Evolutionary conservation across 768 basidiomycete genomes (phyloP), one percentile per base, ranked within the genome.

Genomic region (Podaxis sp.): DNA sequence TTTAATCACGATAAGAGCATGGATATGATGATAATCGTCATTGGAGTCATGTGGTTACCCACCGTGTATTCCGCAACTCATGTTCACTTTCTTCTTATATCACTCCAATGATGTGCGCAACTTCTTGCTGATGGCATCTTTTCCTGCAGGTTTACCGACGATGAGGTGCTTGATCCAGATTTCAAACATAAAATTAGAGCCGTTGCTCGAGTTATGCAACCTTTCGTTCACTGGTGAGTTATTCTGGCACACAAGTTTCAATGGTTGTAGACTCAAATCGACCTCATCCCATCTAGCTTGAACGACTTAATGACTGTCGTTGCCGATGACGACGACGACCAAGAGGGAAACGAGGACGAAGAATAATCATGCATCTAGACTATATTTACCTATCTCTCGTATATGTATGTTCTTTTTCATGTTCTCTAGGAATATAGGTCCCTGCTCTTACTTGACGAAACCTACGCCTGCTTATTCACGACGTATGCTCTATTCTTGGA

Each of bases 151-250:
- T 95, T 95, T 73, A 78, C 78, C 1, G 94, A 96, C 70, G 79
- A 81, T 20, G 84, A 95, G 68, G 93, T 93, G 2, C 75, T 93
- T 1, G 72, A 75, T 2, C 79, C 84, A 0, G 80, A 84, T 40
- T 96, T 95, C 73, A 83, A 84, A 56, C 82, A 88, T 38, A 80
- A 81, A 26, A 71, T 96, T 4, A 78, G 80, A 26, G 70, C 80
- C 0, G 78, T 90, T 8, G 84, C 82, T 4, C 73, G 67, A 24
- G 78, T 91, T 1, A 78, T 89, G 68, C 78, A 78, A 56, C 95
- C 94, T 0, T 87, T 97, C 61, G 90, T 95, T 2, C 90, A 91
- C 69, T 88, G 87, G 91, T 90, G 63, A 65, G 84, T 72, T 24
- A 11, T 28, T 60, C 57, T 41, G 61, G 46, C 15, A 44, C 15